These are phyloP conservation scores for Termitomyces sp. DNA, from an alignment of 768 basidiomycete species.

Conservation along the genomic window DNA sequence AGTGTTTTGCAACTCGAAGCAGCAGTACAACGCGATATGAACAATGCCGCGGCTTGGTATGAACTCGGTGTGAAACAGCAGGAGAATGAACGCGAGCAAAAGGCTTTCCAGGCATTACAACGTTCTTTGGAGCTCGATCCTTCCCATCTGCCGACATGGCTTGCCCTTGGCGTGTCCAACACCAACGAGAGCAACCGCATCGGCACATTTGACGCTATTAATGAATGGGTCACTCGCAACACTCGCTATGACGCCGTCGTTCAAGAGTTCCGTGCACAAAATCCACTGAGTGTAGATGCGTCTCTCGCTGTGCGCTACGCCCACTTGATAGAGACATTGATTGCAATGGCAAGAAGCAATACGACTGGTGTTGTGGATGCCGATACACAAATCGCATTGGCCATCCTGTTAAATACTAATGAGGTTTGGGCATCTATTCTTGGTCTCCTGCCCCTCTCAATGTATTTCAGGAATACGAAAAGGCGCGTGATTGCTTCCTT, in stretches of 20 bases:
- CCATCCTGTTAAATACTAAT: slow-evolving; percentile 86
- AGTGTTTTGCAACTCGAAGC: slow-evolving; percentile 88
- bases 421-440: slow-evolving; percentile 48
- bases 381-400: slow-evolving; percentile 92
- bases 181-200: slow-evolving; percentile 82
- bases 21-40: slow-evolving; percentile 71
- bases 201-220: slow-evolving; percentile 74
- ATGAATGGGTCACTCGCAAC: slow-evolving; percentile 75
- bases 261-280: slow-evolving; percentile 27
- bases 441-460: background rate
- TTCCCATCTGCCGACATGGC: slow-evolving; percentile 70
- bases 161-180: slow-evolving; percentile 85
- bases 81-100: slow-evolving; percentile 91
- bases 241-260: slow-evolving; percentile 46
- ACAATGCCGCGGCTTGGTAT: slow-evolving; percentile 75
- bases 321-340: slow-evolving; percentile 68
- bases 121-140: slow-evolving; percentile 82
- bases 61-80: slow-evolving; percentile 95
- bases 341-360: slow-evolving; percentile 68
- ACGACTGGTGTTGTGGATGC: slow-evolving; percentile 69
- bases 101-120: slow-evolving; percentile 80
- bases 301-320: slow-evolving; percentile 35
- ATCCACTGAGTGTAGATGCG: slow-evolving; percentile 22
- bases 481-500: slow-evolving; percentile 91
- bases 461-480: slow-evolving; percentile 67